A percentile compares a stretch with the other conserved stretches of the same genome.
Conservation (phyloP, 2,329 filamentous ascomycete genomes). For the Nigrospora sphaerica region DNA sequence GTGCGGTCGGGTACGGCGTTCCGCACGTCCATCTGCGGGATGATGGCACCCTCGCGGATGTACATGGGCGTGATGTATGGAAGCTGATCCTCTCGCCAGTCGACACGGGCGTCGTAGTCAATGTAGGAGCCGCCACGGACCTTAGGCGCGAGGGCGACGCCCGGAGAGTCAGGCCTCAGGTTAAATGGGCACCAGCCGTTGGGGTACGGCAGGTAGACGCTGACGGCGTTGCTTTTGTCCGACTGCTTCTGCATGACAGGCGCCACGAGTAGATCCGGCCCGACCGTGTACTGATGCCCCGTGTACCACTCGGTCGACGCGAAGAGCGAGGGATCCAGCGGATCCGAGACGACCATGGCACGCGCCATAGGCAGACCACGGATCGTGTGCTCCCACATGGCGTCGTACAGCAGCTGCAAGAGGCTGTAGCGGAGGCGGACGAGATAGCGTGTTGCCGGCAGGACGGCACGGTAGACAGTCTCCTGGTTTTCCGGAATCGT, state of each 20-base stretch:
- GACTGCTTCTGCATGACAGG: not conserved
- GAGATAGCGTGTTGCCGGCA: slow-evolving; percentile 22
- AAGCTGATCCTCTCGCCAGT: slow-evolving; percentile 15
- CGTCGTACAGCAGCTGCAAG: slow-evolving; percentile 29
- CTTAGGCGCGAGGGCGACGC: slow-evolving; percentile 4
- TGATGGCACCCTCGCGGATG: slow-evolving; percentile 26
- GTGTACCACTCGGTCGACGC: not conserved
- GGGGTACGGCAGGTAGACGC: slow-evolving; percentile 24
- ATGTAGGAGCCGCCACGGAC: slow-evolving; percentile 19
- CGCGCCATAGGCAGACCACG: slow-evolving; percentile 28
- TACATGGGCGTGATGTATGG: slow-evolving; percentile 25
- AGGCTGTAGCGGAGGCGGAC: slow-evolving; percentile 27
- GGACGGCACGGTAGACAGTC: slow-evolving; percentile 5
- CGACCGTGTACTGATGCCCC: not conserved
- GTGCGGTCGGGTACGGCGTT: slow-evolving; percentile 18
- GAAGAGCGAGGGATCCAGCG: not conserved
- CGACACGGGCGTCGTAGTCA: slow-evolving; percentile 21
- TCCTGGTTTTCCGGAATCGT: not conserved
- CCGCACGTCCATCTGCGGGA: slow-evolving; percentile 25
- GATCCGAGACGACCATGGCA: slow-evolving; percentile 19
- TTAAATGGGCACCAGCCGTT: slow-evolving; percentile 27
- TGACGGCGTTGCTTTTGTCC: slow-evolving; percentile 11
- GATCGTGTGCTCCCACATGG: slow-evolving; percentile 30
- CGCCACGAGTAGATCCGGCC: not conserved
- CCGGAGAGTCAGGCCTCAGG: slow-evolving; percentile 16